Base-by-base conservation (phyloP, 2,329 filamentous ascomycete species). In the Xylaria sp. region DNA sequence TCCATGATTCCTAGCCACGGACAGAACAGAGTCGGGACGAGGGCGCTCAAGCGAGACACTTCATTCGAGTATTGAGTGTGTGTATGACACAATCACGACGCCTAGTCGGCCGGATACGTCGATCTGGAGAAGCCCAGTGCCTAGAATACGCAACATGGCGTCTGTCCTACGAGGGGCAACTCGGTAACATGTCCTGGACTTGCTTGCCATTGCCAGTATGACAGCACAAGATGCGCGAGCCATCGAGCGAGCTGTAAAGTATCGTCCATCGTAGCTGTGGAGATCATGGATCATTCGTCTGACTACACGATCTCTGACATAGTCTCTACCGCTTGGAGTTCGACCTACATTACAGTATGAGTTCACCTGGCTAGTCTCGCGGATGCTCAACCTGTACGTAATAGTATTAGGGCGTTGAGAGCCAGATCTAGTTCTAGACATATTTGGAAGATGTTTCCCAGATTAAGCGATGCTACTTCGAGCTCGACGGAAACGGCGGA, bases 101-200 rank as follows among this genome's bases (percentile, higher is more conserved):
- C 74, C 71, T 73, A 46, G 69, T 70, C 68, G 70, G 46, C 74
- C 74, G 77, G 76, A 76, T 76, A 74, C 56, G 76, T 77, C 75
- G 77, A 79, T 77, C 77, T 77, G 73, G 74, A 78, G 75, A 76
- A 75, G 72, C 68, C 70, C 71, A 69, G 73, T 74, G 71, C 72
- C 71, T 69, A 67, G 71, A 62, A 70, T 71, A 65, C 65, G 70
- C 67, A 71, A 71, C 70, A 74, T 70, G 65, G 62, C 38, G 40
- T 31, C 62, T 65, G 71, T 67, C 69, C 64, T 66, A 71, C 71
- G 73, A 74, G 74, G 74, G 73, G 72, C 38, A 54, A 70, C 51
- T 72, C 68, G 70, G 72, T 77, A 76, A 76, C 73, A 71, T 68
- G 46, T 71, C 71, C 65, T 68, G 71, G 72, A 70, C 67, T 69